phyloP scores from a whole-genome alignment of 1,284 basidiomycete species.

The Pseudozyma sp. region DNA sequence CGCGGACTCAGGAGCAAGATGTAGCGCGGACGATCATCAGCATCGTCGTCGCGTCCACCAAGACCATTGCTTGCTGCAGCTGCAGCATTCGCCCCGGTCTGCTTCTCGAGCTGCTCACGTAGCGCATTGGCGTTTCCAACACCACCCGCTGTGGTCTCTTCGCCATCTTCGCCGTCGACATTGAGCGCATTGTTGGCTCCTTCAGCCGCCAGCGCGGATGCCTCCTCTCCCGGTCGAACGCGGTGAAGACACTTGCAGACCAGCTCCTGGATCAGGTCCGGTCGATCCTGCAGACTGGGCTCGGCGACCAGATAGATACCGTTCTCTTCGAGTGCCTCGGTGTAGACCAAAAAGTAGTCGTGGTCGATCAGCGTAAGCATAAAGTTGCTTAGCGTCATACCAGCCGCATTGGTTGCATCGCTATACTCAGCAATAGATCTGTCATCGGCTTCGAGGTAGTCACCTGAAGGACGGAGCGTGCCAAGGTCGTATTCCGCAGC shows the following conservation, averaged over 20 bases:
- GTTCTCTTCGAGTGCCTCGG: slow-evolving; percentile 86
- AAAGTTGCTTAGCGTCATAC: slow-evolving; percentile 78
- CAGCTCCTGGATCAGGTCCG: slow-evolving; percentile 82
- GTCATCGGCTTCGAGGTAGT: slow-evolving; percentile 41
- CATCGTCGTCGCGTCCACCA: slow-evolving; percentile 69
- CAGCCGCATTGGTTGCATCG: slow-evolving; percentile 12
- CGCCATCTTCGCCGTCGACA: slow-evolving; percentile 40
- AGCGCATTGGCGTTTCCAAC: slow-evolving; percentile 26
- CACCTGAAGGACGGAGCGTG: slow-evolving; percentile 68
- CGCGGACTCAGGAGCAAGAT: slow-evolving; percentile 88
- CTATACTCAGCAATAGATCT: slow-evolving; percentile 23
- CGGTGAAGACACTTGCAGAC: slow-evolving; percentile 79
- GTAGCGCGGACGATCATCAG: slow-evolving; percentile 74
- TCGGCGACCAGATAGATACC: slow-evolving; percentile 95
- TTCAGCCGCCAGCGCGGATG: slow-evolving; percentile 39
- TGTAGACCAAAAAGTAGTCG: slow-evolving; percentile 95
- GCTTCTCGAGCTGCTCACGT: slow-evolving; percentile 45
- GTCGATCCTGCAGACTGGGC: slow-evolving; percentile 82
- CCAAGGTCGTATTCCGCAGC: slow-evolving; percentile 93
- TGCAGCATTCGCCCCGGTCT: slow-evolving; percentile 10
- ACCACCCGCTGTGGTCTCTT: slow-evolving; percentile 21
- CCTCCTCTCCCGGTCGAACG: slow-evolving; percentile 53
- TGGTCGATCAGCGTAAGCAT: slow-evolving; percentile 84
- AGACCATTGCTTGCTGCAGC: slow-evolving; percentile 45
- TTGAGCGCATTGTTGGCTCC: slow-evolving; percentile 38